phyloP scores from a whole-genome alignment of 2,329 filamentous ascomycete genomes.

The Claviceps citrina region DNA sequence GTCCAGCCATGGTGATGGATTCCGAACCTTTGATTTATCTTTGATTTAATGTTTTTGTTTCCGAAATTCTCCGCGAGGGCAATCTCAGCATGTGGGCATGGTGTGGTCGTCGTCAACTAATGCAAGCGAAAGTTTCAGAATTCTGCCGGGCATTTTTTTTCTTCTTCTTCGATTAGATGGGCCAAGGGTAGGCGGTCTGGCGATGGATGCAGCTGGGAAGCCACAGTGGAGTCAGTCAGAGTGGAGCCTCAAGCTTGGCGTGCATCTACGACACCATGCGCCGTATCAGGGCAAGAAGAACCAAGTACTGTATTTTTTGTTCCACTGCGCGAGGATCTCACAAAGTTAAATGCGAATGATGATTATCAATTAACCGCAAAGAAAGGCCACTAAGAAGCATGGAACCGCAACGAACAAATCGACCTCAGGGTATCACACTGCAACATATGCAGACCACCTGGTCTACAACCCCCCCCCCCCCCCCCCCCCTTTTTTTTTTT shows the following conservation, averaged over 20 bases:
- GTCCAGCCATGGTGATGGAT: constrained; percentile 18
- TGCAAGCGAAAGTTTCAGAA: constrained; percentile 8
- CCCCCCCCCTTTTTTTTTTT: no score
- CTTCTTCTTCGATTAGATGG: constrained; percentile 6
- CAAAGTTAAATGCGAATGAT: no score
- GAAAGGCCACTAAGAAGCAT: background rate
- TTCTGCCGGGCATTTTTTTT: constrained; percentile 10
- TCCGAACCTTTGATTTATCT: background rate
- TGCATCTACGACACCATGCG: no score
- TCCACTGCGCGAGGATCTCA: no score
- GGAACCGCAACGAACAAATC: background rate
- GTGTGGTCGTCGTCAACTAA: no score
- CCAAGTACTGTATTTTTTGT: no score
- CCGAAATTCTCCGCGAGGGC: no score
- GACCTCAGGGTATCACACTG: constrained; percentile 4
- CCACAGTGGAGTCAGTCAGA: background rate
- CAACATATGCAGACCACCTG: background rate
- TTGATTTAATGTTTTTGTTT: background rate
- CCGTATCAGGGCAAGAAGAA: no score
- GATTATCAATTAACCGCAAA: no score
- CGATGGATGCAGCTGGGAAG: background rate
- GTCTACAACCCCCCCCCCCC: no score
- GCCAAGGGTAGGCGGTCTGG: constrained; percentile 8
- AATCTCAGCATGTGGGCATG: no score
- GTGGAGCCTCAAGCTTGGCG: no score